Percentiles rank a stretch among this genome's conserved stretches.
phyloP scores from a whole-genome alignment of 2,329 filamentous ascomycete genomes.

The Nannizziopsis barbatae region DNA sequence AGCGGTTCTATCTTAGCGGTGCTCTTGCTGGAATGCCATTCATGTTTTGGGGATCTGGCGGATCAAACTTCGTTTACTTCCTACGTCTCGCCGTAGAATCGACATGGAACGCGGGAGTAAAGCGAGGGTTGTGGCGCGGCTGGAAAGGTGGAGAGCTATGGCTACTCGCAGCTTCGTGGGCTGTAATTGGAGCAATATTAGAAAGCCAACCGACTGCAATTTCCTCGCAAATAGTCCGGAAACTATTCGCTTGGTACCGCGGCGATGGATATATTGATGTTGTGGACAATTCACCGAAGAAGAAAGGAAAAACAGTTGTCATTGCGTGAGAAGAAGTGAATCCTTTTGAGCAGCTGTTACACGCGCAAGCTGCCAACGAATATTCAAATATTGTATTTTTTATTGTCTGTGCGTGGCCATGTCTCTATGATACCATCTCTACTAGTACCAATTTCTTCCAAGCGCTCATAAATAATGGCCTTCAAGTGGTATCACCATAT shows the following conservation, averaged over 20 bases:
- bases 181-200: slow-evolving; percentile 65
- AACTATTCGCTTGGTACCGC: slow-evolving; percentile 60
- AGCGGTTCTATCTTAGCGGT: slow-evolving; percentile 82
- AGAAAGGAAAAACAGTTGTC: slow-evolving; percentile 23
- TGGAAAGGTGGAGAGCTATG: slow-evolving; percentile 72
- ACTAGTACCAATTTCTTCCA: too few species aligned
- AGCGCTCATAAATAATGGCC: too few species aligned
- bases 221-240: slow-evolving; percentile 55
- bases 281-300: slow-evolving; percentile 38
- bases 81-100: slow-evolving; percentile 69
- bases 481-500: too few species aligned
- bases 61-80: slow-evolving; percentile 57
- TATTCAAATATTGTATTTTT: background rate
- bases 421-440: too few species aligned
- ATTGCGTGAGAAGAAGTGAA: slow-evolving; percentile 1
- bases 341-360: background rate
- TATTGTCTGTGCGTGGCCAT: too few species aligned
- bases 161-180: slow-evolving; percentile 69
- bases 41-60: slow-evolving; percentile 54
- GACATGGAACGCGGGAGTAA: slow-evolving; percentile 86
- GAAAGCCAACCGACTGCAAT: slow-evolving; percentile 60
- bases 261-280: slow-evolving; percentile 68
- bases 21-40: slow-evolving; percentile 69
- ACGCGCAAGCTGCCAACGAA: background rate
- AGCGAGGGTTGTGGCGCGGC: slow-evolving; percentile 77